phyloP scores from a whole-genome alignment of 495 filamentous ascomycete genomes.

The Xylaria sp. region DNA sequence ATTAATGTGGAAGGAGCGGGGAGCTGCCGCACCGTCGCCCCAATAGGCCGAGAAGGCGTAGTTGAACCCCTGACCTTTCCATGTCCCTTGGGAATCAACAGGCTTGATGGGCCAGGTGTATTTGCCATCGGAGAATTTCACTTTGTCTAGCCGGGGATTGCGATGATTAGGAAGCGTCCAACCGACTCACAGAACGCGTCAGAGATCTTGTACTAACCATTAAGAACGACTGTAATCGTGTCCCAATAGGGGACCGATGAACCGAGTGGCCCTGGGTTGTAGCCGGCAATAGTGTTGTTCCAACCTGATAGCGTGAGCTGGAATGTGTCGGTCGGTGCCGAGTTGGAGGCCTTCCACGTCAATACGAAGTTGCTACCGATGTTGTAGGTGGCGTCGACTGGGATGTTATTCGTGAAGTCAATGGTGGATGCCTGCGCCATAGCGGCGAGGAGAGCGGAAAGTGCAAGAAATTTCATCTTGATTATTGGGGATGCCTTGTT shows the following conservation, averaged over 20 bases:
- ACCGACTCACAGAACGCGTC: not conserved
- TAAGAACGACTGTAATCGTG: not conserved
- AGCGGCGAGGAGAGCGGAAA: not conserved
- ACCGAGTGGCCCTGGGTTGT: not conserved
- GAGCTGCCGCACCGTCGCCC: not conserved
- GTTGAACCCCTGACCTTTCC: not conserved
- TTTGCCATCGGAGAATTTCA: not conserved
- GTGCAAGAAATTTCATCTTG: not conserved
- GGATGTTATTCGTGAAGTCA: not conserved
- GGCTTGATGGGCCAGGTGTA: not conserved
- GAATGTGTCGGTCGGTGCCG: not conserved
- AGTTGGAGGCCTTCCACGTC: not conserved
- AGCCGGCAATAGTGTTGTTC: not conserved
- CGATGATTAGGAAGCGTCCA: not conserved
- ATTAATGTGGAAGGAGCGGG: constrained; percentile 8
- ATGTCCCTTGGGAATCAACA: not conserved
- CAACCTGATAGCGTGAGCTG: not conserved
- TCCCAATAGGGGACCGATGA: not conserved
- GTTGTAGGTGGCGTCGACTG: constrained; percentile 1
- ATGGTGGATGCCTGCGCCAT: not conserved
- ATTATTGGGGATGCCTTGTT: not conserved
- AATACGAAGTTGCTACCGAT: not conserved
- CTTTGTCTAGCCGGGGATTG: not conserved
- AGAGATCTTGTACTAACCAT: not conserved
- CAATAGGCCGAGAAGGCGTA: not conserved